Conservation (phyloP, 768 basidiomycete species). For the Rhizopogon vinicolor region DNA sequence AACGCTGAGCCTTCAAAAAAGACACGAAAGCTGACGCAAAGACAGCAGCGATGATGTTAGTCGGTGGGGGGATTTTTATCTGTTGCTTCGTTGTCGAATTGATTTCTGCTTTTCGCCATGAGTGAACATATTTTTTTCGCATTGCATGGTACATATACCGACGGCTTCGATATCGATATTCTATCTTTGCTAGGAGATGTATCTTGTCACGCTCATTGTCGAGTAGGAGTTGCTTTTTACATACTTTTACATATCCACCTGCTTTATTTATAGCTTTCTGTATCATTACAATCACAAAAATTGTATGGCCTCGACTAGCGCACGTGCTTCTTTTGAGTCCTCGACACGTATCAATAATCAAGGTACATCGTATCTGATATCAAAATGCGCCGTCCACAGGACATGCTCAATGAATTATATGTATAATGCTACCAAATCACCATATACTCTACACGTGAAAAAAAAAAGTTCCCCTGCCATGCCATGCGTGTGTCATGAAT, state of each 20-base stretch:
- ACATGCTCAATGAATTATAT: background rate
- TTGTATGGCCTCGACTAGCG: background rate
- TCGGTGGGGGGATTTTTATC: constrained; percentile 14
- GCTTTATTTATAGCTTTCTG: constrained; percentile 34
- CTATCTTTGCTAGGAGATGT: constrained; percentile 22
- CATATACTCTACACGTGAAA: background rate
- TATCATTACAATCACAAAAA: constrained; percentile 23
- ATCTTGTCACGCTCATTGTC: constrained; percentile 13
- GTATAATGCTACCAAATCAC: background rate
- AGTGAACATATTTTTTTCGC: background rate
- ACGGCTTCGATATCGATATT: constrained; percentile 14
- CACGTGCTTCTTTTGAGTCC: background rate
- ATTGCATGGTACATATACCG: constrained; percentile 8
- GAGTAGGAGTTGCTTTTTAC: background rate
- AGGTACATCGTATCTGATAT: background rate
- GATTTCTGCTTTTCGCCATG: background rate
- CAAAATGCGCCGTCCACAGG: background rate
- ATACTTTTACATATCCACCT: constrained; percentile 17
- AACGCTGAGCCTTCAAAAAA: constrained; percentile 46
- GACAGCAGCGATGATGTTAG: constrained; percentile 22
- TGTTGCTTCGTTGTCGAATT: constrained; percentile 2
- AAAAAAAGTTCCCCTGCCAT: too few species aligned
- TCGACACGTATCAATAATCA: background rate
- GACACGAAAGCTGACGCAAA: constrained; percentile 50
- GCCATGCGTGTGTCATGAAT: constrained; percentile 13